phyloP scores from a whole-genome alignment of 768 basidiomycete genomes.

The Daedaleopsis sinensis region DNA sequence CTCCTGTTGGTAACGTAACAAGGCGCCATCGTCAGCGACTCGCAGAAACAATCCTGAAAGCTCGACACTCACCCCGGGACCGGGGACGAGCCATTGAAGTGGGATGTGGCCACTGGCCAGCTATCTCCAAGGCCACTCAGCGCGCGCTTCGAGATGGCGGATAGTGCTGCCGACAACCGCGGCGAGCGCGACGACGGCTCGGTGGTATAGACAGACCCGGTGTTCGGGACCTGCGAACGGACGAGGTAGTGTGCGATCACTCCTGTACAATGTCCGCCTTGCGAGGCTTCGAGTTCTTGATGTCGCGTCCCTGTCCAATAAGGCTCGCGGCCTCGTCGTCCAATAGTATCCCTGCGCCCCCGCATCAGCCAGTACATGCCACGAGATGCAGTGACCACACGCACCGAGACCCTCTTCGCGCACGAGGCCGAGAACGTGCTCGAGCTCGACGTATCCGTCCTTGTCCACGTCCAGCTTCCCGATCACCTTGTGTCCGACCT shows the following conservation, averaged over 20 bases:
- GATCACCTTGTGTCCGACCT: slow-evolving; percentile 83
- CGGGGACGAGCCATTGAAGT: too few relatives aligned
- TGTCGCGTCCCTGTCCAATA: slow-evolving; percentile 81
- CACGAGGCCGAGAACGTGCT: slow-evolving; percentile 90
- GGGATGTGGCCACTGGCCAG: too few relatives aligned
- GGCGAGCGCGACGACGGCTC: too few relatives aligned
- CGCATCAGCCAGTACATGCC: neutral
- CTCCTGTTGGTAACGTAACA: too few relatives aligned
- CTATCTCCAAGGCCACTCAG: too few relatives aligned
- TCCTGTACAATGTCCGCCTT: slow-evolving; percentile 96
- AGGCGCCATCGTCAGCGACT: too few relatives aligned
- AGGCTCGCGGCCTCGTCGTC: slow-evolving; percentile 85
- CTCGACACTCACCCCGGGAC: too few relatives aligned
- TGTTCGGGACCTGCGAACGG: too few relatives aligned
- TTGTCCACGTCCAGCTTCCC: slow-evolving; percentile 95
- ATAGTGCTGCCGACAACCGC: too few relatives aligned
- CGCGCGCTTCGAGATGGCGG: too few relatives aligned
- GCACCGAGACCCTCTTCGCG: slow-evolving; percentile 84
- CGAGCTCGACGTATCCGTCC: slow-evolving; percentile 93
- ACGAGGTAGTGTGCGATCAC: slow-evolving; percentile 13
- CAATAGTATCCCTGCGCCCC: slow-evolving; percentile 68
- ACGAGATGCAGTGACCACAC: slow-evolving; percentile 21
- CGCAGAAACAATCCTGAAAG: too few relatives aligned
- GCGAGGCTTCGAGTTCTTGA: slow-evolving; percentile 73
- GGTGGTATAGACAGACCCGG: too few relatives aligned